Evolutionary conservation across 2,329 filamentous ascomycete genomes (phyloP), one percentile per base, ranked within the genome.

Genomic region (Pseudocercospora ulei): DNA sequence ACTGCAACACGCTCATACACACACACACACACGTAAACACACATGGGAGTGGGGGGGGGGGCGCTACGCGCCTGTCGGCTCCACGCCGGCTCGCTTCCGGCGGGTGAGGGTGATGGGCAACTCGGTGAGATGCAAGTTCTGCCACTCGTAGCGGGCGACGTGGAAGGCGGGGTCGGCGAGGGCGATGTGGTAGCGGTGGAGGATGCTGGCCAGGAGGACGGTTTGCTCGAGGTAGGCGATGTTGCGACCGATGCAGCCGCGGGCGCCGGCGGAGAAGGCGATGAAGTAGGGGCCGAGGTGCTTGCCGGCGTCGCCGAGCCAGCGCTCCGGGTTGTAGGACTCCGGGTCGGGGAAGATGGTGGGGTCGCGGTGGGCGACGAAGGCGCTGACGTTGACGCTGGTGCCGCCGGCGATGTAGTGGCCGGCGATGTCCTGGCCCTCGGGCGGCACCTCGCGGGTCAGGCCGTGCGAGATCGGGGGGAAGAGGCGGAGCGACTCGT

Each of bases 81-180:
- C 26, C 3, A 28, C 26, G 8, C 16, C 16, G 1, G 26, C 12
- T 13, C 16, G 12, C 26, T 48, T 47, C 43, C 62, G 51, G 27
- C 58, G 54, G 50, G 56, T 61, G 4, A 64, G 54, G 47, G 60
- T 62, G 7, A 64, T 55, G 4, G 61, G 60, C 55, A 64, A 53
- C 29, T 61, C 57, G 4, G 53, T 57, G 18, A 62, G 35, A 22
- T 62, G 51, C 53, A 58, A 54, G 23, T 64, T 64, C 52, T 60
- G 58, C 29, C 53, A 60, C 49, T 64, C 62, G 26, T 56, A 47
- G 20, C 61, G 42, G 39, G 58, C 46, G 11, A 61, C 49, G 35
- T 62, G 53, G 47, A 57, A 64, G 4, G 53, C 52, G 4, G 58
- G 58, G 25, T 48, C 53, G 17, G 57, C 56, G 12, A 65, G 49